Conservation (phyloP, 345 rosid species). For the Salix udensis region DNA sequence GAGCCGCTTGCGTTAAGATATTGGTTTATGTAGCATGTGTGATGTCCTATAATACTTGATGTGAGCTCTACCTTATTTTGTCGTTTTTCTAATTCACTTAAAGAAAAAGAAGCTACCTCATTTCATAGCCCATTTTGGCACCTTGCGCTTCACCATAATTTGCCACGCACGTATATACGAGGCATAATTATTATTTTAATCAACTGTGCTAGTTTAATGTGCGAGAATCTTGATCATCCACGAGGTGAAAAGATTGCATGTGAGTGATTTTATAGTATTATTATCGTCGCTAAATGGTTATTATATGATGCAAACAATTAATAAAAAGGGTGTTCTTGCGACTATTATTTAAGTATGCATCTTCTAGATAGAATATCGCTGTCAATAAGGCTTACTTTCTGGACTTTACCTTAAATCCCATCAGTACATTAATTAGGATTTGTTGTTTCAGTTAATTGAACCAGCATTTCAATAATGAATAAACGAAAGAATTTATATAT, state of each 20-base stretch:
- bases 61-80: neutral
- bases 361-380: neutral
- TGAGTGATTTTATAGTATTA: neutral
- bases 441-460: neutral
- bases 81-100: neutral
- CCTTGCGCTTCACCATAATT: neutral
- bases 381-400: too few relatives aligned
- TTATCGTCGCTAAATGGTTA: neutral
- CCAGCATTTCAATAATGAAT: neutral
- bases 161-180: neutral
- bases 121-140: neutral
- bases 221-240: neutral
- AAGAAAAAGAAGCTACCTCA: neutral
- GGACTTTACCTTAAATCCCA: neutral
- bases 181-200: neutral
- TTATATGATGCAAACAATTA: neutral
- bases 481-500: neutral
- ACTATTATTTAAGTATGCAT: neutral
- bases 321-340: neutral
- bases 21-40: neutral
- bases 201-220: neutral
- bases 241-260: neutral
- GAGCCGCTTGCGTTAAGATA: slow-evolving; percentile 9
- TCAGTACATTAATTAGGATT: neutral
- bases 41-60: neutral